A percentile compares a stretch with the other conserved stretches of the same genome.
phyloP scores from a whole-genome alignment of 768 basidiomycete genomes.

The Nevesoporus exiguus region DNA sequence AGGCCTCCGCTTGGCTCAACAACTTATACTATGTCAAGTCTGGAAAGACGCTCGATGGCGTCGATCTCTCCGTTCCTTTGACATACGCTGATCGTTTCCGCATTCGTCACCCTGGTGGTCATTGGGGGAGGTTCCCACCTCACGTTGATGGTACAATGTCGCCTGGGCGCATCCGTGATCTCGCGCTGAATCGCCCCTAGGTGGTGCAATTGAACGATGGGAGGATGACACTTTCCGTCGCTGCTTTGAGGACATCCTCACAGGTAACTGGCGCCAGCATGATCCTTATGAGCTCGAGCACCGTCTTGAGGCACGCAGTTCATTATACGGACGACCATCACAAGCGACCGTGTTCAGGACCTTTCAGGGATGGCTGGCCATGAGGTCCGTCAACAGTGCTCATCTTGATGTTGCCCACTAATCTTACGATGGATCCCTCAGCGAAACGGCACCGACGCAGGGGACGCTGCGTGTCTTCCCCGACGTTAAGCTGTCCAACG shows the following conservation, averaged over 20 bases:
- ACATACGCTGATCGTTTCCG: constrained; percentile 73
- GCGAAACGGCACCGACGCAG: constrained; percentile 63
- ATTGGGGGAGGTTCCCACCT: constrained; percentile 53
- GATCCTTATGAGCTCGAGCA: constrained; percentile 64
- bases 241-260: constrained; percentile 60
- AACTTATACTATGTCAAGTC: constrained; percentile 52
- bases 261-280: constrained; percentile 59
- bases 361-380: constrained; percentile 77
- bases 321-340: constrained; percentile 56
- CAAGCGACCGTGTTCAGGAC: constrained; percentile 56
- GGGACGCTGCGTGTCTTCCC: constrained; percentile 72
- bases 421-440: constrained; percentile 17
- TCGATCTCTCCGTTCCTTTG: constrained; percentile 60
- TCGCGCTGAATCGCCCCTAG: constrained; percentile 28
- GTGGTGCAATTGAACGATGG: constrained; percentile 75
- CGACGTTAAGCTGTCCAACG: constrained; percentile 59
- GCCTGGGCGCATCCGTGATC: constrained; percentile 11
- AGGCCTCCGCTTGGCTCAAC: constrained; percentile 57
- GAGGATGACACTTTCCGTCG: constrained; percentile 56
- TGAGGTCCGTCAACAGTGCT: constrained; percentile 43
- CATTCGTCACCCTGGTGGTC: constrained; percentile 62
- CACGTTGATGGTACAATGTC: constrained; percentile 49
- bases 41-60: constrained; percentile 40
- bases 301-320: constrained; percentile 57
- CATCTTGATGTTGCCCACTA: not conserved